These are phyloP conservation scores for Kluyveromyces sp. DNA, from an alignment of 1,139 yeast genomes.

Conservation along the genomic window DNA sequence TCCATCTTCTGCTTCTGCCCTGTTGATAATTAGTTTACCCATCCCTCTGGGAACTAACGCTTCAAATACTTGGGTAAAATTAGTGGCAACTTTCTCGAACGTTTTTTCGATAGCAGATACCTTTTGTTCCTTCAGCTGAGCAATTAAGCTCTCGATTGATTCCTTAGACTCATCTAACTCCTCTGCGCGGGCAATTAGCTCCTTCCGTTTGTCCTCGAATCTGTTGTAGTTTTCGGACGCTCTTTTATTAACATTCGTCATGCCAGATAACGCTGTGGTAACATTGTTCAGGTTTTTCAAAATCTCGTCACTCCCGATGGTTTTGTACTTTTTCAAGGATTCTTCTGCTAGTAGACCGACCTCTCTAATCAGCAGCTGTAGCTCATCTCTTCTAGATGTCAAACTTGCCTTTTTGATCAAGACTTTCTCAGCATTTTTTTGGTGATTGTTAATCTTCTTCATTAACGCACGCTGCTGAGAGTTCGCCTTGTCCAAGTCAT, in stretches of 20 bases:
- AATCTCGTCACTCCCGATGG: conserved; percentile 44
- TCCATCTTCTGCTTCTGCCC: conserved; percentile 4
- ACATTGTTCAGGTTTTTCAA: conserved; percentile 50
- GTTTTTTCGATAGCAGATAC: conserved; percentile 77
- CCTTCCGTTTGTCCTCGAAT: conserved; percentile 68
- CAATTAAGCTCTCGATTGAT: conserved; percentile 68
- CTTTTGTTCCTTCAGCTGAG: conserved; percentile 69
- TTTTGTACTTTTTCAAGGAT: conserved; percentile 50
- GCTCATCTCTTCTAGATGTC: conserved; percentile 58
- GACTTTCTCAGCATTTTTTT: conserved; percentile 59
- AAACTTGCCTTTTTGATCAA: conserved; percentile 60
- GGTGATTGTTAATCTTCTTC: conserved; percentile 52
- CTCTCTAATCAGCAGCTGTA: conserved; percentile 69
- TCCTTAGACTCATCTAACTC: conserved; percentile 66
- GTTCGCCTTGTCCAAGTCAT: conserved; percentile 43
- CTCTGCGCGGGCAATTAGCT: conserved; percentile 53
- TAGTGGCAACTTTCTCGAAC: conserved; percentile 66
- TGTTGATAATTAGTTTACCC: conserved; percentile 64
- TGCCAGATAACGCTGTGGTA: conserved; percentile 53
- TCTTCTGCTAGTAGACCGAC: conserved; percentile 86
- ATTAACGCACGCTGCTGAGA: conserved; percentile 50
- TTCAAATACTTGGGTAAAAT: conserved; percentile 69
- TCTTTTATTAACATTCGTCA: conserved; percentile 77
- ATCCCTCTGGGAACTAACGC: conserved; percentile 77
- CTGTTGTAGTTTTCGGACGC: conserved; percentile 80